Conservation (phyloP, 1,284 basidiomycete genomes). For the Cystobasidium pallidum region DNA sequence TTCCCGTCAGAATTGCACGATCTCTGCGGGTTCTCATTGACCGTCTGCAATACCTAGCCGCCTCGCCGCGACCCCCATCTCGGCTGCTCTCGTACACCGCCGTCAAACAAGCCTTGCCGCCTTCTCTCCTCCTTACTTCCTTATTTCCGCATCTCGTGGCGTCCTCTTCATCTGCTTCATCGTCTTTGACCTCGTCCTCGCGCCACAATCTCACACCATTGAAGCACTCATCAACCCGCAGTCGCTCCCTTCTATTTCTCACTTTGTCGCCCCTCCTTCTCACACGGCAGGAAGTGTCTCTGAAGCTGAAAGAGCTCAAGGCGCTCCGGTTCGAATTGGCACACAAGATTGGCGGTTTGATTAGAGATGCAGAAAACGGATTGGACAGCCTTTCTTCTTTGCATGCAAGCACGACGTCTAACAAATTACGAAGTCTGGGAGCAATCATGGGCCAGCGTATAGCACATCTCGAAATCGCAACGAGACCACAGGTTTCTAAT, state of each 20-base stretch:
- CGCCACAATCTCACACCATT: background rate
- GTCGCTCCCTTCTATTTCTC: constrained; percentile 49
- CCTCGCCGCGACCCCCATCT: constrained; percentile 28
- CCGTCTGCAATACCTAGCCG: constrained; percentile 31
- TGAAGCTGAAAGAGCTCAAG: constrained; percentile 44
- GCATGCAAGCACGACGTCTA: background rate
- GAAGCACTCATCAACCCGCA: constrained; percentile 13
- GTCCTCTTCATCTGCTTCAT: constrained; percentile 37
- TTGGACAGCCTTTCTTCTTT: background rate
- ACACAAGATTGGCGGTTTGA: constrained; percentile 46
- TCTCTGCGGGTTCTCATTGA: constrained; percentile 30
- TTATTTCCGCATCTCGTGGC: constrained; percentile 51
- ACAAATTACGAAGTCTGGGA: background rate
- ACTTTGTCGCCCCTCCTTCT: constrained; percentile 51
- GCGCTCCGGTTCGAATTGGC: constrained; percentile 45
- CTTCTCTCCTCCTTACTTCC: constrained; percentile 51
- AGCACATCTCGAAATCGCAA: background rate
- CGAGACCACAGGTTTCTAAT: background rate
- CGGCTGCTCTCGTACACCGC: constrained; percentile 26
- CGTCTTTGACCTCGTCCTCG: constrained; percentile 9
- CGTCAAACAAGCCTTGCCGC: constrained; percentile 45
- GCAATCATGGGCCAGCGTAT: constrained; percentile 19
- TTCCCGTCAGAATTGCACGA: constrained; percentile 28
- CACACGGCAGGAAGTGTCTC: constrained; percentile 50
- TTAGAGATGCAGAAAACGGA: constrained; percentile 30